Percentiles rank a stretch among this genome's conserved stretches.
Conservation (phyloP, 192 early-diverging fungal genomes). For the Funneliformis geosporum region DNA sequence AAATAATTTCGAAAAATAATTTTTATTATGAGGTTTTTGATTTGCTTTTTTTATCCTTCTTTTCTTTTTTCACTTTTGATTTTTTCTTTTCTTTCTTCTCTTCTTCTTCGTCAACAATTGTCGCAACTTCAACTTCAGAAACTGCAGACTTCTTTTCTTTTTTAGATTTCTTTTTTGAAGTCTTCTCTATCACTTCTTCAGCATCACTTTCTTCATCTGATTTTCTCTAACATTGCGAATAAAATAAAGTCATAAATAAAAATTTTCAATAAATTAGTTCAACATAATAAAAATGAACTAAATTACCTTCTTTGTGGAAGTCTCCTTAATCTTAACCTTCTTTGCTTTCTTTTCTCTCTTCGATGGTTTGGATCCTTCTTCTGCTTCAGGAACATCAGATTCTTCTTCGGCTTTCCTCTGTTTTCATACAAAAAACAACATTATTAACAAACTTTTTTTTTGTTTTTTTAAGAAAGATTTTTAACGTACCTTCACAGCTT, state of each 20-base stretch:
- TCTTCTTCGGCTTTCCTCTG: constrained; percentile 2
- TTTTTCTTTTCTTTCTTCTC: neutral
- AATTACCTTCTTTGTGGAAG: neutral
- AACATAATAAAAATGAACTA: neutral
- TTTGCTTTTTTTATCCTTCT: neutral
- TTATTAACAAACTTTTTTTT: neutral
- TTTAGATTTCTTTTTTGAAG: neutral
- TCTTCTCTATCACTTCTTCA: neutral
- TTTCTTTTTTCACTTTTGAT: neutral
- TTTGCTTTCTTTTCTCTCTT: constrained; percentile 14
- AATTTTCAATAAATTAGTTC: neutral
- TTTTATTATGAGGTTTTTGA: neutral
- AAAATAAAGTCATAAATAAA: neutral
- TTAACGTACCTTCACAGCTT: neutral
- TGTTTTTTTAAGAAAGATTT: neutral
- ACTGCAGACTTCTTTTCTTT: neutral
- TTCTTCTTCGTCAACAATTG: neutral
- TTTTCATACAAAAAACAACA: neutral
- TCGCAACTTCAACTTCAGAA: neutral
- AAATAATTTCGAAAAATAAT: neutral
- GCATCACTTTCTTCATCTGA: neutral
- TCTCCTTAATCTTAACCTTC: neutral
- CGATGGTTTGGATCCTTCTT: neutral
- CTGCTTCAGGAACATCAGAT: neutral
- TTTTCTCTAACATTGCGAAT: neutral